Evolutionary conservation across 352 stramenopile genomes (phyloP).

Genomic region (Phytophthora aleatoria): DNA sequence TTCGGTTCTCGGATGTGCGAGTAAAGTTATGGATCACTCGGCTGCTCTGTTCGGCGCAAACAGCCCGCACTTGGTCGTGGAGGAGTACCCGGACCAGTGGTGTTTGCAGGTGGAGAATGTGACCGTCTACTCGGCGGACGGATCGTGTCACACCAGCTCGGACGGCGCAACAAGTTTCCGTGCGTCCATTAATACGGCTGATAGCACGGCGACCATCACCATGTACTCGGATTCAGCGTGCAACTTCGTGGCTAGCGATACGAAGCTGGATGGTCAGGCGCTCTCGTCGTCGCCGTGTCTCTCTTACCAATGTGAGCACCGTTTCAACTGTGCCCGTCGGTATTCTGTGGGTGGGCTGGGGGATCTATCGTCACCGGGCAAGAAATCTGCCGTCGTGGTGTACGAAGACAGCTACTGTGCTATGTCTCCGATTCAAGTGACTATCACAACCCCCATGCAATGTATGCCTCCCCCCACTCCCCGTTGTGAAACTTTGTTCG

Average conservation of each 20-base stretch:
- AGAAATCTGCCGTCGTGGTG: constrained; percentile 8
- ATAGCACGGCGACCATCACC: constrained; percentile 7
- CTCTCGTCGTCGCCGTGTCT: constrained; percentile 13
- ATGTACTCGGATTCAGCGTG: constrained; percentile 8
- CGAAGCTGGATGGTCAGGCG: constrained; percentile 3
- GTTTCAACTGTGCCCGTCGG: neutral
- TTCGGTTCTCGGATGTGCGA: neutral
- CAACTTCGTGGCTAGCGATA: constrained; percentile 3
- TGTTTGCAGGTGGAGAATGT: constrained; percentile 7
- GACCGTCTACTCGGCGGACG: constrained; percentile 10
- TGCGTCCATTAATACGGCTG: constrained; percentile 1
- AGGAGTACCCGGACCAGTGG: constrained; percentile 6
- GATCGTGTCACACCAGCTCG: neutral
- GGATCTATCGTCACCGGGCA: neutral
- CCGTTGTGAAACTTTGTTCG: constrained; percentile 3
- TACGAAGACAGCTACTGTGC: constrained; percentile 19
- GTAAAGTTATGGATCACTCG: neutral
- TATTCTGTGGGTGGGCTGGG: constrained; percentile 12
- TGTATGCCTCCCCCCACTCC: no score
- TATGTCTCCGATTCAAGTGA: constrained; percentile 3
- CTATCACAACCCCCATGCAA: neutral
- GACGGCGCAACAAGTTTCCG: constrained; percentile 8
- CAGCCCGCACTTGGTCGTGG: constrained; percentile 11
- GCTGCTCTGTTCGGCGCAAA: neutral
- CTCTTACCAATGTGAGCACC: constrained; percentile 1